Percentiles rank a stretch among this genome's conserved stretches.
These are phyloP conservation scores for Pilatotrama ljubarskyi DNA, from an alignment of 768 basidiomycete species.

Conservation along the genomic window DNA sequence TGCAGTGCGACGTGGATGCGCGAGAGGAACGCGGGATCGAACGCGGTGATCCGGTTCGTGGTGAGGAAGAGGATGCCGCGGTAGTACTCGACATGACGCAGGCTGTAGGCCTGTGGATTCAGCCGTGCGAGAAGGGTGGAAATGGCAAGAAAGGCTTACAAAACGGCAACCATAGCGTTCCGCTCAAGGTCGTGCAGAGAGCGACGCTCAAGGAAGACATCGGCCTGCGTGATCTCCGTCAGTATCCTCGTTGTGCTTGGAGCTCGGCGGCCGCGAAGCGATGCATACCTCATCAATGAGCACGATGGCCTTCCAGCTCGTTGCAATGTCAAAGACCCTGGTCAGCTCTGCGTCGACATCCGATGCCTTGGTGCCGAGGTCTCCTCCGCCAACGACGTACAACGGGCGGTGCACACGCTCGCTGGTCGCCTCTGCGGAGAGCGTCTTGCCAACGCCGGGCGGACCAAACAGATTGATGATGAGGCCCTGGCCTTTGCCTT, in stretches of 20 bases:
- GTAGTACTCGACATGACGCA: constrained; percentile 38
- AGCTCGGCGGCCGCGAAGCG: too few relatives aligned
- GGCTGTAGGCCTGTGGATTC: too few relatives aligned
- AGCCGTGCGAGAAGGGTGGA: background rate
- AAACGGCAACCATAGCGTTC: constrained; percentile 71
- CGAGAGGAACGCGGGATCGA: constrained; percentile 70
- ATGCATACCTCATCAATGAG: constrained; percentile 28
- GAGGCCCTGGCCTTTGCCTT: constrained; percentile 38
- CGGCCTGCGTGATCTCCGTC: background rate
- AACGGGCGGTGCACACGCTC: constrained; percentile 23
- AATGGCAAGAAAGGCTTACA: constrained; percentile 7
- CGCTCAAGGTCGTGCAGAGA: constrained; percentile 37
- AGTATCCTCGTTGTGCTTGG: background rate
- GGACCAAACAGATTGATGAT: constrained; percentile 33
- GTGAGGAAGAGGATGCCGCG: constrained; percentile 42
- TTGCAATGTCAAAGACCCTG: constrained; percentile 35
- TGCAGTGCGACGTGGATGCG: constrained; percentile 56
- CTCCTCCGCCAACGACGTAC: constrained; percentile 19
- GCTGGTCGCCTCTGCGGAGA: constrained; percentile 32
- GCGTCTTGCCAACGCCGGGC: constrained; percentile 32
- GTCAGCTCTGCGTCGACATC: constrained; percentile 31
- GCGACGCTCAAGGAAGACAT: constrained; percentile 17
- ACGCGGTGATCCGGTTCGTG: constrained; percentile 46
- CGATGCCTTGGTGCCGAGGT: constrained; percentile 24
- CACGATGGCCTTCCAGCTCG: constrained; percentile 36